Percentiles rank a stretch among this genome's conserved stretches.
Conservation (phyloP, 345 rosid genomes). For the Chamaenerion angustifolium region DNA sequence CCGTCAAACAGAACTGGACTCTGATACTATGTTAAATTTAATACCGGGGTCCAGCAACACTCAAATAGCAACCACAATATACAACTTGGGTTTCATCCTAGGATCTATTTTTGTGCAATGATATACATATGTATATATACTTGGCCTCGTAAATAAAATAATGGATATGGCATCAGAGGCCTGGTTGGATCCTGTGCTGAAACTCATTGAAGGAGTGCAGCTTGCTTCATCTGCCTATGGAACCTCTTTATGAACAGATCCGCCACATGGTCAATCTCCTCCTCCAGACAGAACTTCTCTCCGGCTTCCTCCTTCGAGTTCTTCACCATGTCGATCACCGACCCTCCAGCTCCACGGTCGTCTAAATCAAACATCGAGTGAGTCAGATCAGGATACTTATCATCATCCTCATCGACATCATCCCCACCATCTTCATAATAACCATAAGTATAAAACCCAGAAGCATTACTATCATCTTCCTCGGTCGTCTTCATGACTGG, state of each 20-base stretch:
- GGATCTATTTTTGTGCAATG: no score
- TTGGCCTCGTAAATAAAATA: no score
- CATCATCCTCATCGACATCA: not conserved
- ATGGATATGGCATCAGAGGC: no score
- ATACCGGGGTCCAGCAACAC: no score
- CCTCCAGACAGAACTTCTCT: slow-evolving; percentile 58
- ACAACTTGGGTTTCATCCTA: no score
- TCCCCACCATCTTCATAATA: not conserved
- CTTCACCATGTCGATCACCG: slow-evolving; percentile 69
- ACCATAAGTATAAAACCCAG: not conserved
- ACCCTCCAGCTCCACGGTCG: slow-evolving; percentile 24
- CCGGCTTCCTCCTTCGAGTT: slow-evolving; percentile 46
- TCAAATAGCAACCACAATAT: no score
- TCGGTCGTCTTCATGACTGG: not conserved
- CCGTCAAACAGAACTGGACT: no score
- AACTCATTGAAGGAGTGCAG: slow-evolving; percentile 16
- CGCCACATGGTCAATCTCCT: slow-evolving; percentile 66
- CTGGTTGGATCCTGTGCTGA: slow-evolving; percentile 15
- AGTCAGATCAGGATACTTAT: slow-evolving; percentile 5
- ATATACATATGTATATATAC: no score
- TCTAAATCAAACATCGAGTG: slow-evolving; percentile 6
- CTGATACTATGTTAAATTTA: no score
- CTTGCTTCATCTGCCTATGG: slow-evolving; percentile 54
- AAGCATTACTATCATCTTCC: slow-evolving; percentile 1
- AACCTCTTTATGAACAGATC: slow-evolving; percentile 61